Conservation (phyloP, 208 protist species). For the Crithidia fasciculata region DNA sequence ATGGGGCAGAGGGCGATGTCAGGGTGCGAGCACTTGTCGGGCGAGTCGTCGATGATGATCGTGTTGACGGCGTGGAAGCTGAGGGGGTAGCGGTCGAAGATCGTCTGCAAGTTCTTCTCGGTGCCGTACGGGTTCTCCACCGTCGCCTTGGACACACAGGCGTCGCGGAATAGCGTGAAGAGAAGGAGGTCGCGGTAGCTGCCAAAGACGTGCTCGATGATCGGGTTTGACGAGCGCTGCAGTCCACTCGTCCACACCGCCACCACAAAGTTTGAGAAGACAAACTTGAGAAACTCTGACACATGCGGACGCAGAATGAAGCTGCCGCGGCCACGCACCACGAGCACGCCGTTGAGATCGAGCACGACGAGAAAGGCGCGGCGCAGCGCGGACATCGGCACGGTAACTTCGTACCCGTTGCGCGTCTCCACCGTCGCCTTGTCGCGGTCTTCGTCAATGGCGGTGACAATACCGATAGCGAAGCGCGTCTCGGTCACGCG, state of each 20-base stretch:
- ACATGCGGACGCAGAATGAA: slow-evolving; percentile 81
- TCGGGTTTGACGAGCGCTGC: slow-evolving; percentile 81
- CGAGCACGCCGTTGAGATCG: slow-evolving; percentile 92
- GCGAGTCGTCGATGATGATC: slow-evolving; percentile 92
- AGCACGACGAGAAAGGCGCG: slow-evolving; percentile 88
- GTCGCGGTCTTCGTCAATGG: slow-evolving; percentile 59
- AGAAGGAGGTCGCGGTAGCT: slow-evolving; percentile 82
- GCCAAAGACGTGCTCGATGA: slow-evolving; percentile 88
- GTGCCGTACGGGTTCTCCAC: slow-evolving; percentile 78
- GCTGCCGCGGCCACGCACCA: slow-evolving; percentile 66
- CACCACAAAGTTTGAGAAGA: slow-evolving; percentile 89
- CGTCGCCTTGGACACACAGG: slow-evolving; percentile 64
- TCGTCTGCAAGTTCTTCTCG: slow-evolving; percentile 84
- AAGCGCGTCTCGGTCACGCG: slow-evolving; percentile 56
- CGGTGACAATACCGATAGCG: slow-evolving; percentile 81
- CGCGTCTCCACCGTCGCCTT: slow-evolving; percentile 71
- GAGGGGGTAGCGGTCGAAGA: slow-evolving; percentile 83
- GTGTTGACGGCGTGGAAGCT: slow-evolving; percentile 91
- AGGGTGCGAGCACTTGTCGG: slow-evolving; percentile 90
- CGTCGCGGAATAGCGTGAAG: slow-evolving; percentile 80
- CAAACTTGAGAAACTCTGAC: slow-evolving; percentile 80
- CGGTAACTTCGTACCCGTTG: slow-evolving; percentile 84
- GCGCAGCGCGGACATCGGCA: slow-evolving; percentile 52
- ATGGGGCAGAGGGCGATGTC: slow-evolving; percentile 89
- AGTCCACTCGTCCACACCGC: slow-evolving; percentile 91